Evolutionary conservation across 768 basidiomycete genomes (phyloP), one percentile per base, ranked within the genome.

Genomic region (Tricholoma furcatifolium): DNA sequence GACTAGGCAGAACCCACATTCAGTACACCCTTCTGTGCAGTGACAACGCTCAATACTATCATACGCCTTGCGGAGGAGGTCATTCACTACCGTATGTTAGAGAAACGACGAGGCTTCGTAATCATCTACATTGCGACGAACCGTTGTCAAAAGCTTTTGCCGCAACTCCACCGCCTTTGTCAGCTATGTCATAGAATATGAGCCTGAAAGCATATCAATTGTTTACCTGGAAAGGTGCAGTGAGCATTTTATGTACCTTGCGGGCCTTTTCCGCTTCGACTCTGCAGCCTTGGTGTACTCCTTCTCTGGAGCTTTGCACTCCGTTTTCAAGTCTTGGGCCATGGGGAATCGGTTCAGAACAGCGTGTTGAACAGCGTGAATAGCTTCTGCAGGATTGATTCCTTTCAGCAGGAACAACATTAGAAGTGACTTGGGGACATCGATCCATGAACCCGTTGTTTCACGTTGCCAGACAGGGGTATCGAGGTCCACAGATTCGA

Each of bases 301-400:
- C 63, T 91, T 91, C 64, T 88, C 84, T 3, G 81, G 70, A 0
- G 81, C 81, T 65, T 91, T 91, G 71, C 93, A 95, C 63, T 95
- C 93, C 2, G 92, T 93, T 53, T 73, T 78, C 31, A 94, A 65
- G 51, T 92, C 90, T 27, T 76, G 73, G 0, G 81, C 78, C 57
- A 93, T 70, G 4, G 81, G 73, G 59, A 91, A 92, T 38, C 82
- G 79, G 61, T 91, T 93, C 56, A 95, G 69, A 60, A 93, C 77
- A 0, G 90, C 90, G 63, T 96, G 93, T 58, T 86, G 77, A 2
- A 93, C 92, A 4, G 91, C 80, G 62, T 96, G 93, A 43, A 95
- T 91, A 0, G 86, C 88, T 44, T 82, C 92, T 0, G 92, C 90
- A 1, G 83, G 77, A 53, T 85, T 81, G 38, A 91, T 77, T 4